Conservation (phyloP, 1,139 yeast genomes). For the Chernovozyma aurita region DNA sequence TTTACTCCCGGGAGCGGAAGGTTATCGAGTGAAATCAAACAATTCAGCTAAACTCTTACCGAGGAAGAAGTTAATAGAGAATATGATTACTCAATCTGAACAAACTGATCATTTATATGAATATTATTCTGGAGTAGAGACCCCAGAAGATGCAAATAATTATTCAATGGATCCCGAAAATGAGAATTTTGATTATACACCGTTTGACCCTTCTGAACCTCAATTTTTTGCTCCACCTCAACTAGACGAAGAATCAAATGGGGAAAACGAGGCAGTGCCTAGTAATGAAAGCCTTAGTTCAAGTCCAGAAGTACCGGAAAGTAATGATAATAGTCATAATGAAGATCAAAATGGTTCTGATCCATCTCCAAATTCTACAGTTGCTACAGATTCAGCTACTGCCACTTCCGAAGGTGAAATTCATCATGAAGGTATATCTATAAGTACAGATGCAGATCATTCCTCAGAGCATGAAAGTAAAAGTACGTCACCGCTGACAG, state of each 20-base stretch:
- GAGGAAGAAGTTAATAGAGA: constrained; percentile 67
- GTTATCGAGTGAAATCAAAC: constrained; percentile 77
- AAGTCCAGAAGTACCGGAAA: neutral
- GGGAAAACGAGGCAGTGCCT: neutral
- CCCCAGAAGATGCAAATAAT: constrained; percentile 60
- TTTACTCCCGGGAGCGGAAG: constrained; percentile 80
- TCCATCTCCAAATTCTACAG: neutral
- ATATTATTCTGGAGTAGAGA: constrained; percentile 79
- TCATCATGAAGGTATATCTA: too few relatives aligned
- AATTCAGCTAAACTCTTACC: constrained; percentile 60
- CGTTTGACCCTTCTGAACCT: constrained; percentile 48
- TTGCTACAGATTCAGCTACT: neutral
- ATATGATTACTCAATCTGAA: constrained; percentile 73
- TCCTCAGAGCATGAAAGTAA: neutral
- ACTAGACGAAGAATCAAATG: constrained; percentile 7
- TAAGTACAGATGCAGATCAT: neutral
- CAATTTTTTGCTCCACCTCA: constrained; percentile 42
- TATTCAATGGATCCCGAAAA: constrained; percentile 48
- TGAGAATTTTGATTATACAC: constrained; percentile 32
- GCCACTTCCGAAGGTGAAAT: neutral
- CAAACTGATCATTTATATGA: constrained; percentile 88
- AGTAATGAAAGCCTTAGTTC: too few relatives aligned
- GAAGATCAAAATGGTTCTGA: neutral
- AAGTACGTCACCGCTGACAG: constrained; percentile 23
- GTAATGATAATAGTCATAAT: neutral